These are phyloP conservation scores for Penium margaritaceum DNA, from an alignment of 139 green algal genomes.

Conservation along the genomic window DNA sequence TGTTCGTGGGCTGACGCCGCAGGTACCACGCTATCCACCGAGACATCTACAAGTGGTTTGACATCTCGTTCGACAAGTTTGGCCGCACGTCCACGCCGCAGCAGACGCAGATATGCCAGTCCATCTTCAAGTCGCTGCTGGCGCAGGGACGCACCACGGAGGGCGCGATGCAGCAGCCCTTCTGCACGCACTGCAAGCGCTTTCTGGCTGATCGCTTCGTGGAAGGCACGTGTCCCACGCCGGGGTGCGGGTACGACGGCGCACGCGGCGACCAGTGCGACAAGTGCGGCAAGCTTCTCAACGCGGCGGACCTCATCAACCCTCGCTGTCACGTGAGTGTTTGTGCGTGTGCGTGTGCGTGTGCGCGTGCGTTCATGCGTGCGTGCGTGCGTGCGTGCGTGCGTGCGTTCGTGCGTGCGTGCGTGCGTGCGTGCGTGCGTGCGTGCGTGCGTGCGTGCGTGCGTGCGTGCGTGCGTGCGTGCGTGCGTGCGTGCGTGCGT, in stretches of 20 bases:
- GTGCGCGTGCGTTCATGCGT: not conserved
- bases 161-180: constrained; percentile 62
- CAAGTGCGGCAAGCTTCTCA: constrained; percentile 79
- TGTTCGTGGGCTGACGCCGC: not conserved
- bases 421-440: not conserved
- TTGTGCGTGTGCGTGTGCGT: not conserved
- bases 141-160: not conserved
- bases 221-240: constrained; percentile 83
- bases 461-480: too few species aligned
- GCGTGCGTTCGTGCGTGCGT: not conserved
- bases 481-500: too few species aligned
- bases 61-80: constrained; percentile 82
- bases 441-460: too few species aligned
- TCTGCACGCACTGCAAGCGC: constrained; percentile 68
- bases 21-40: constrained; percentile 85
- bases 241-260: constrained; percentile 85
- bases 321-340: constrained; percentile 73
- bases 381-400: not conserved
- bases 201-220: constrained; percentile 94
- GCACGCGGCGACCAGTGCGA: constrained; percentile 80
- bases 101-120: not conserved
- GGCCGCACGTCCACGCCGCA: constrained; percentile 74
- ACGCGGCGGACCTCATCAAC: constrained; percentile 85
- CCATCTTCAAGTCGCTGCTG: not conserved
- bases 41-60: constrained; percentile 92